phyloP scores from a whole-genome alignment of 2,329 filamentous ascomycete genomes.

The Endoconidiophora laricicola region DNA sequence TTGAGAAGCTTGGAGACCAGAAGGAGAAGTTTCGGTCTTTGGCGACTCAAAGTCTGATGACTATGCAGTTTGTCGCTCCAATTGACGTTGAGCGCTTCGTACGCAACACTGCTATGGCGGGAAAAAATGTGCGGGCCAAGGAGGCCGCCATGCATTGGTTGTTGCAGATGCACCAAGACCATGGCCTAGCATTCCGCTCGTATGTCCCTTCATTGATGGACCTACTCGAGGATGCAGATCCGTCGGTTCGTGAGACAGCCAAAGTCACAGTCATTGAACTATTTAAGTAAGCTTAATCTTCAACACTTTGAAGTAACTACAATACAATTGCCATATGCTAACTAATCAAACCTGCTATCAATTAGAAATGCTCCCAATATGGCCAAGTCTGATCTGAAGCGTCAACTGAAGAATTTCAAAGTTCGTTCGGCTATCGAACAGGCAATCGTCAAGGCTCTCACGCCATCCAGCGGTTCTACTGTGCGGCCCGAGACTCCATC shows the following conservation, averaged over 20 bases:
- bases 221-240: conserved; percentile 78
- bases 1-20: conserved; percentile 74
- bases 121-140: conserved; percentile 70
- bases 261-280: conserved; percentile 74
- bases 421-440: conserved; percentile 75
- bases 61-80: conserved; percentile 54
- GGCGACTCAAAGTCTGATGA: conserved; percentile 58
- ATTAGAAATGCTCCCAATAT: conserved; percentile 56
- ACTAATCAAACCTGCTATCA: background rate
- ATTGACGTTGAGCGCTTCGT: conserved; percentile 66
- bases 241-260: conserved; percentile 68
- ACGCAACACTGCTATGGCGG: conserved; percentile 59
- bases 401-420: conserved; percentile 66
- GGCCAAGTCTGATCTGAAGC: conserved; percentile 79
- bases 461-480: conserved; percentile 28
- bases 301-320: background rate
- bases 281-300: conserved; percentile 45
- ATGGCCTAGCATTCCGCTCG: conserved; percentile 61
- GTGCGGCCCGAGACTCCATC: conserved; percentile 25
- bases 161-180: conserved; percentile 65
- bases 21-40: conserved; percentile 71
- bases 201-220: conserved; percentile 76
- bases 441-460: conserved; percentile 61
- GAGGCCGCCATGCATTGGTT: conserved; percentile 77
- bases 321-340: background rate